Evolutionary conservation across 192 early-diverging fungal species (phyloP).

Genomic region (Lobulomyces angularis): DNA sequence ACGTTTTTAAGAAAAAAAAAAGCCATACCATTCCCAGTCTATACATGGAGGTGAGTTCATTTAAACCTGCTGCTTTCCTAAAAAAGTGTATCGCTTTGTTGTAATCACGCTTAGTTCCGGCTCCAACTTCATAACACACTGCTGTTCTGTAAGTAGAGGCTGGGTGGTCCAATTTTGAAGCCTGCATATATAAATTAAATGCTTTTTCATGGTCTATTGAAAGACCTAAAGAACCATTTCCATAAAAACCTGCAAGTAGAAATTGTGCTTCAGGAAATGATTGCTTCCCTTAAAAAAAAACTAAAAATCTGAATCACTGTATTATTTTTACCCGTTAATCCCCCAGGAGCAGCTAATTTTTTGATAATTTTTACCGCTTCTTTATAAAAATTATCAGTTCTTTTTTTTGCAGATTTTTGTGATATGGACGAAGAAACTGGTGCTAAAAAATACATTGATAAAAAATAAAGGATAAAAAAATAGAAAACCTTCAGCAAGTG

Average conservation of each 20-base stretch:
- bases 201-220: slow-evolving; percentile 75
- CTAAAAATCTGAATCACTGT: not conserved
- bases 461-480: not conserved
- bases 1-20: no score
- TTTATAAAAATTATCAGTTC: slow-evolving; percentile 54
- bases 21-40: slow-evolving; percentile 92
- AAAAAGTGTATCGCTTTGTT: slow-evolving; percentile 78
- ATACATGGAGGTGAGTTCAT: slow-evolving; percentile 93
- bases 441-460: not conserved
- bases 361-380: slow-evolving; percentile 84
- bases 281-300: slow-evolving; percentile 30
- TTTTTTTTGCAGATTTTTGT: slow-evolving; percentile 53
- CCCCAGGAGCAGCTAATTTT: slow-evolving; percentile 46
- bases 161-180: slow-evolving; percentile 83
- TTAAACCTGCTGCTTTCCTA: slow-evolving; percentile 77
- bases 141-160: slow-evolving; percentile 86
- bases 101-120: slow-evolving; percentile 79
- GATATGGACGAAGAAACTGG: not conserved
- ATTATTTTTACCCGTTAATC: slow-evolving; percentile 14
- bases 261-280: slow-evolving; percentile 84
- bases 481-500: slow-evolving; percentile 50
- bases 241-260: slow-evolving; percentile 80
- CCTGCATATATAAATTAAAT: slow-evolving; percentile 81
- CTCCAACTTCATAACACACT: slow-evolving; percentile 90
- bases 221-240: slow-evolving; percentile 69